These are phyloP conservation scores for Lasiodiplodia citricola DNA, from an alignment of 2,329 filamentous ascomycete species.

Conservation along the genomic window DNA sequence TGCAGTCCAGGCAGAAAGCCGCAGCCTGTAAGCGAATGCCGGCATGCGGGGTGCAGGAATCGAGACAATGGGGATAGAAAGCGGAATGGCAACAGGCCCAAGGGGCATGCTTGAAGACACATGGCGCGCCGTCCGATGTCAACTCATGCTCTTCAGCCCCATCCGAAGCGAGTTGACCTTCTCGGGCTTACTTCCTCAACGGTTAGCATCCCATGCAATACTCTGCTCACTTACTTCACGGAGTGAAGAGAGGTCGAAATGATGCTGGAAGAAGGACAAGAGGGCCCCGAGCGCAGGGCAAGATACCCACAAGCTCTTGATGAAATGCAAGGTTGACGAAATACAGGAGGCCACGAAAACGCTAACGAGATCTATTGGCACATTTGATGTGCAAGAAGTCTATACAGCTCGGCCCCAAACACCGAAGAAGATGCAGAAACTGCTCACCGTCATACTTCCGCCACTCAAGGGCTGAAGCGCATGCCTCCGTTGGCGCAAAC, in stretches of 20 bases:
- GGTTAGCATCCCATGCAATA: background rate
- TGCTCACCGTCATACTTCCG: background rate
- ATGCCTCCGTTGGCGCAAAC: constrained; percentile 83
- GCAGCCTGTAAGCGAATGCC: background rate
- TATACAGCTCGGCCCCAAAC: background rate
- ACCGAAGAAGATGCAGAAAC: background rate
- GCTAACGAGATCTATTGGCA: too few species aligned
- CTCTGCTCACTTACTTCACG: background rate
- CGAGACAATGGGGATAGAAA: background rate
- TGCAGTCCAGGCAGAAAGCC: background rate
- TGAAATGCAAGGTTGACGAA: too few species aligned
- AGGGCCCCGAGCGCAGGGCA: background rate
- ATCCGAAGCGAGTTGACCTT: background rate
- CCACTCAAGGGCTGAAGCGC: constrained; percentile 54
- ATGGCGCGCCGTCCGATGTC: background rate
- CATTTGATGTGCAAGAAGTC: background rate
- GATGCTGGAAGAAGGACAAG: background rate
- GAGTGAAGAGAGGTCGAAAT: background rate
- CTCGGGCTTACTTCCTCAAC: background rate
- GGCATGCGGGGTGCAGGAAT: background rate
- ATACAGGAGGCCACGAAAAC: too few species aligned
- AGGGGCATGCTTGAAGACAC: background rate
- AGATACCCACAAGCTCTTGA: too few species aligned
- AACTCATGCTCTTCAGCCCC: background rate
- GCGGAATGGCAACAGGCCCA: background rate